Percentiles rank a stretch among this genome's conserved stretches.
These are phyloP conservation scores for Carex kokanica DNA, from an alignment of 176 grass and related monocot genomes.

Conservation along the genomic window DNA sequence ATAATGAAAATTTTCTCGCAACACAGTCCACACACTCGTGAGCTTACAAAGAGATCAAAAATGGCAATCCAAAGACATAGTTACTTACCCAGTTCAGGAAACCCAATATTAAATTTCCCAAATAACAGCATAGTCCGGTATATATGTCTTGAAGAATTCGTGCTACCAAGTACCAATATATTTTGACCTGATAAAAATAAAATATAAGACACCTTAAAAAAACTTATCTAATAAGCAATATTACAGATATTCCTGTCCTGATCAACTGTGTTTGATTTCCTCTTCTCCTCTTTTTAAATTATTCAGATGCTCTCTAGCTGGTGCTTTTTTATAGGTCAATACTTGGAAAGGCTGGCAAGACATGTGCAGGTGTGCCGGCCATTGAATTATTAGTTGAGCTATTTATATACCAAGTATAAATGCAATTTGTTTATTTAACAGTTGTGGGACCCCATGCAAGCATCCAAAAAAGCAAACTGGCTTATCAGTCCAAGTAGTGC, in stretches of 20 bases:
- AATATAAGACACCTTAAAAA: not conserved
- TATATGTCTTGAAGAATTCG: not conserved
- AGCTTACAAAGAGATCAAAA: slow-evolving; percentile 4
- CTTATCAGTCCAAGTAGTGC: not conserved
- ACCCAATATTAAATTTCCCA: not conserved
- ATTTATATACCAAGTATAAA: not conserved
- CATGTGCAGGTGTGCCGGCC: too few species aligned
- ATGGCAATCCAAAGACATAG: not conserved
- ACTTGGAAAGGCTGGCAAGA: not conserved
- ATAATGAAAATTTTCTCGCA: not conserved
- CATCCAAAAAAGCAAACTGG: not conserved
- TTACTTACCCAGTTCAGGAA: not conserved
- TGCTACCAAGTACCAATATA: not conserved
- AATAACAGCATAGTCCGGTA: not conserved
- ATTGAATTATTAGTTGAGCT: slow-evolving; percentile 6
- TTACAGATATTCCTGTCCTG: not conserved
- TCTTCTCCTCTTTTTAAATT: not conserved
- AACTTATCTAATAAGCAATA: slow-evolving; percentile 3
- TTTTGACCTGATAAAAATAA: slow-evolving; percentile 4
- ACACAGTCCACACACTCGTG: not conserved
- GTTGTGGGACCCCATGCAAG: not conserved
- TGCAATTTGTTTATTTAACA: not conserved
- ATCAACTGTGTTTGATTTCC: too few species aligned
- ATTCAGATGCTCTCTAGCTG: slow-evolving; percentile 16
- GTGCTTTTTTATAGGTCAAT: slow-evolving; percentile 14